Evolutionary conservation across 2,329 filamentous ascomycete species (phyloP).

Genomic region (Thermothelomyces thermophilus): DNA sequence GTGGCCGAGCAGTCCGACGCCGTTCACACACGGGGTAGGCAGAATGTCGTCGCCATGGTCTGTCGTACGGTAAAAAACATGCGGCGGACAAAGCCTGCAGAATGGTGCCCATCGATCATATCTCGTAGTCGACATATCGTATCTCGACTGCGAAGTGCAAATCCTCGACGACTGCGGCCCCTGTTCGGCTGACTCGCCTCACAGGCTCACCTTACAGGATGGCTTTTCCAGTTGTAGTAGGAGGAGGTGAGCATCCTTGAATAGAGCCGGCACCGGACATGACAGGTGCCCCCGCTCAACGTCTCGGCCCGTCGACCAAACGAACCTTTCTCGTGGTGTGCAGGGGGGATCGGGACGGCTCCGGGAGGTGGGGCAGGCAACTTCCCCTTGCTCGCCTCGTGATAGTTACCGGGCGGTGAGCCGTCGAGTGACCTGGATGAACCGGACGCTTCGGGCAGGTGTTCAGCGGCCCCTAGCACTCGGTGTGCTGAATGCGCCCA

Average conservation of each 20-base stretch:
- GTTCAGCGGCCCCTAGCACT: constrained; percentile 12
- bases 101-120: not conserved
- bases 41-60: not conserved
- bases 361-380: not conserved
- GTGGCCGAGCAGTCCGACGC: not conserved
- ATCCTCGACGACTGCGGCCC: not conserved
- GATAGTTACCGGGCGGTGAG: constrained; percentile 22
- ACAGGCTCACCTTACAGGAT: no score
- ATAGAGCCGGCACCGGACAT: not conserved
- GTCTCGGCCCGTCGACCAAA: no score
- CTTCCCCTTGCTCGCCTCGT: constrained; percentile 9
- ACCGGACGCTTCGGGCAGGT: constrained; percentile 17
- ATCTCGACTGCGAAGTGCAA: not conserved
- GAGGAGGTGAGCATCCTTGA: constrained; percentile 3
- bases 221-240: not conserved
- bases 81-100: no score
- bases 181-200: not conserved
- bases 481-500: constrained; percentile 12
- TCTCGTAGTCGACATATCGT: not conserved
- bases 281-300: not conserved
- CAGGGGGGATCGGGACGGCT: constrained; percentile 10
- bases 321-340: constrained; percentile 1
- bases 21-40: not conserved
- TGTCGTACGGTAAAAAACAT: no score
- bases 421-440: constrained; percentile 10